Percentiles rank a stretch among this genome's conserved stretches.
phyloP scores from a whole-genome alignment of 768 basidiomycete genomes.

The Phylloporus sp. region DNA sequence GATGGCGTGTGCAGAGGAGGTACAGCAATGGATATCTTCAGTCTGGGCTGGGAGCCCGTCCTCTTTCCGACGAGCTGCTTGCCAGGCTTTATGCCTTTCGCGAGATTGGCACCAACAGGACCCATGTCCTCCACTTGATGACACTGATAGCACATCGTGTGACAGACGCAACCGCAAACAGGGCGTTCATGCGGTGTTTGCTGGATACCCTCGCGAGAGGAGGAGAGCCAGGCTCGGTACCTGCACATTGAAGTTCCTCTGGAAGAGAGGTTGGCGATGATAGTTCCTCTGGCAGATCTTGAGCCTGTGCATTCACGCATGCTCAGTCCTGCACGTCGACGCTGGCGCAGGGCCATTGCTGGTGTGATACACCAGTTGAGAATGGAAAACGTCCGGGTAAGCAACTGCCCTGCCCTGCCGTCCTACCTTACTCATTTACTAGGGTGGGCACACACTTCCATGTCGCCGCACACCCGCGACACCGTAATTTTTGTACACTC shows the following conservation, averaged over 20 bases:
- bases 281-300: conserved; percentile 37
- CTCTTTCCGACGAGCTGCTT: conserved; percentile 40
- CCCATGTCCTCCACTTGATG: conserved; percentile 22
- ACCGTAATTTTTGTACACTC: no score
- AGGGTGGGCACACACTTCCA: no score
- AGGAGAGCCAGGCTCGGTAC: not conserved
- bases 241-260: conserved; percentile 25
- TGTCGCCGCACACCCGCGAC: no score
- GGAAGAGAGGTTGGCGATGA: conserved; percentile 39
- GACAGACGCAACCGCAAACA: conserved; percentile 46
- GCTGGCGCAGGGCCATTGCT: conserved; percentile 49
- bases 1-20: conserved; percentile 35
- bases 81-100: conserved; percentile 2
- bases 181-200: conserved; percentile 41
- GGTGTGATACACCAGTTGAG: conserved; percentile 35
- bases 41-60: conserved; percentile 32
- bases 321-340: conserved; percentile 33
- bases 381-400: conserved; percentile 34
- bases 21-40: conserved; percentile 22
- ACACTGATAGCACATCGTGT: conserved; percentile 46
- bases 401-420: not conserved
- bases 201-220: conserved; percentile 37
- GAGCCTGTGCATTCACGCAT: conserved; percentile 27
- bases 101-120: conserved; percentile 14
- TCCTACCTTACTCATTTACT: no score